Base-by-base conservation (phyloP, 495 filamentous ascomycete genomes). In the Lasiosphaeris hirsuta region DNA sequence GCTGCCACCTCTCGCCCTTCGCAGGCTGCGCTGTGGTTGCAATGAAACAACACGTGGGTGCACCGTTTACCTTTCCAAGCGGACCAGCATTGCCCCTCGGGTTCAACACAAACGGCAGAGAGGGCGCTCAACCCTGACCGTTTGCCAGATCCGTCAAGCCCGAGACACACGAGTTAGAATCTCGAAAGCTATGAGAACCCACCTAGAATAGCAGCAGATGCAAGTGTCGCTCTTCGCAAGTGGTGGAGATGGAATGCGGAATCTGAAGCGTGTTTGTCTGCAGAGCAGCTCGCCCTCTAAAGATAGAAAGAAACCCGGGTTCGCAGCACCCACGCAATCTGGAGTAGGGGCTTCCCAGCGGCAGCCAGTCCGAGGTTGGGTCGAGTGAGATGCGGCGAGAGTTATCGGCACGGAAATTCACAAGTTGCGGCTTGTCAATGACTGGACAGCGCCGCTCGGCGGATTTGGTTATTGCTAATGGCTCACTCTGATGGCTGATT, bases 71-170 rank as follows among this genome's bases (percentile, higher is more conserved):
- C 53, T 55, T 55, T 47, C 53, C 33, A 55, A 23, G 42, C 42
- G 10, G 42, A 14, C 42, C 17, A 45, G 23, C 42, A 23, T 14
- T 11, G 4, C 15, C 47, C 47, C 38, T 59, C 59, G 60, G 60
- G 60, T 56, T 60, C 63, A 60, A 63, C 39, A 37, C n/a, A 59
- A 56, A 23, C 46, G 56, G 43, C 43, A 45, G 19, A 23, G n/a
- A 10, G 17, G 11, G 19, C 34, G 48, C 39, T 15, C 38, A 30
- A 17, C 7, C 43, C 43, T 23, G 43, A 45, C 43, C 14, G 41
- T 7, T 18, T 14, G 14, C 41, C 42, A 56, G n/a, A 9, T 51
- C 37, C 34, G 11, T 48, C 45, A 13, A 48, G 7, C 15, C 45
- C 30, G 45, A 23, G 30, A 10, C 17, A 30, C 23, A 30, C 5